Evolutionary conservation across 768 basidiomycete species (phyloP).

Genomic region (Pulveroboletus sp.): DNA sequence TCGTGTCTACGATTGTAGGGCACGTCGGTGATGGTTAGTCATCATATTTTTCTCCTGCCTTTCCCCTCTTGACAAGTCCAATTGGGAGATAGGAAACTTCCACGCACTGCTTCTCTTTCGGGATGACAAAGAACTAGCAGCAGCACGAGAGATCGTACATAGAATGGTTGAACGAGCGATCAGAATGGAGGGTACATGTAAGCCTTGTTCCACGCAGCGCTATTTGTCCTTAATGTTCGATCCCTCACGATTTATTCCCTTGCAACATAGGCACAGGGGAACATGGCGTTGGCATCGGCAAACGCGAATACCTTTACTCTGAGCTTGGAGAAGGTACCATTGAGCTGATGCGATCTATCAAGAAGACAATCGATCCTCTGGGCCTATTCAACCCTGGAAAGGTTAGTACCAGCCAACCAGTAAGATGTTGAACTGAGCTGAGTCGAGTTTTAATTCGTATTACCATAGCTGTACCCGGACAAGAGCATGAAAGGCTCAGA

Average conservation of each 20-base stretch:
- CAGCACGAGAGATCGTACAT: conserved; percentile 43
- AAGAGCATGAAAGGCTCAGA: conserved; percentile 16
- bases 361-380: conserved; percentile 66
- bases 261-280: conserved; percentile 60
- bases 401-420: conserved; percentile 32
- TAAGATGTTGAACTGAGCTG: neutral
- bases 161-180: conserved; percentile 67
- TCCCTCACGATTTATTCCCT: neutral
- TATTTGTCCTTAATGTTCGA: neutral
- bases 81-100: conserved; percentile 38
- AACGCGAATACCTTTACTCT: conserved; percentile 71
- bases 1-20: conserved; percentile 64
- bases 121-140: conserved; percentile 47
- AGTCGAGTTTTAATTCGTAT: neutral
- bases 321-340: conserved; percentile 85
- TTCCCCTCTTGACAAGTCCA: neutral
- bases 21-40: conserved; percentile 68
- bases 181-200: conserved; percentile 69
- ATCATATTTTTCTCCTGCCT: conserved; percentile 21
- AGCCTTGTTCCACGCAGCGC: conserved; percentile 12
- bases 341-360: conserved; percentile 78
- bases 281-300: conserved; percentile 85
- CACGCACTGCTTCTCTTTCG: conserved; percentile 53
- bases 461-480: conserved; percentile 20
- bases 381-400: conserved; percentile 84